Evolutionary conservation across 805 yeast genomes (phyloP), one percentile per base, ranked within the genome.

Genomic region (Pichia deserticola): DNA sequence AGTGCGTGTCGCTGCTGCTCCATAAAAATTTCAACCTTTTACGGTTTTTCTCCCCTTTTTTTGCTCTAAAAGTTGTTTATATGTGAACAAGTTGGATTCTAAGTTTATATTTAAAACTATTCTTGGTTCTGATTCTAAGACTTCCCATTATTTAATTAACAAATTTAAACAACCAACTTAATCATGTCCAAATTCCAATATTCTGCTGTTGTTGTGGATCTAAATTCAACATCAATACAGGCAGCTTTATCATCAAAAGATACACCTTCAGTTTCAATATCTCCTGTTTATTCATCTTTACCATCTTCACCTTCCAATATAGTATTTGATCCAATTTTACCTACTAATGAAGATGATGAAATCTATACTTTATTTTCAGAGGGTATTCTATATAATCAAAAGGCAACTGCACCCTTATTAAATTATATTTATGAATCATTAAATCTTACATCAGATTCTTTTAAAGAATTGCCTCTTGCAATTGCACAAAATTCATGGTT

Each of bases 311-410:
- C 10, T 35, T 13, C 44, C 5, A 35, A 28, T 5, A 3, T 42
- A 30, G 30, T 33, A 1, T 42, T 54, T 35, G 57, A 54, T 39
- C 49, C 57, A 13, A 33, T 47, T 12, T 27, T 47, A 13, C 50
- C 53, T 25, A 5, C 13, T 6, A 7, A 30, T 42, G 77, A 79
- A 7, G 62, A 65, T 13, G 68, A 69, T 53, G 81, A 79, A 50
- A 69, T 78, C 7, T 81, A 71, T 70, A 83, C 88, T 0, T 65
- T 83, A 36, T 67, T 81, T 59, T 82, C 78, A 40, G 78, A 78
- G 50, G 89, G 90, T 4, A 59, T 78, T 7, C 74, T 84, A 5
- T 84, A 84, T 63, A 82, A 89, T 66, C 84, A 86, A 80, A 89
- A 84, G 25, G 80, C 81, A 25, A 71, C 86, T 39, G 76, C 78